Percentiles rank a stretch among this genome's conserved stretches.
Evolutionary conservation across 108 stramenopile genomes (phyloP).

Genomic region (Cyclotella baltica): DNA sequence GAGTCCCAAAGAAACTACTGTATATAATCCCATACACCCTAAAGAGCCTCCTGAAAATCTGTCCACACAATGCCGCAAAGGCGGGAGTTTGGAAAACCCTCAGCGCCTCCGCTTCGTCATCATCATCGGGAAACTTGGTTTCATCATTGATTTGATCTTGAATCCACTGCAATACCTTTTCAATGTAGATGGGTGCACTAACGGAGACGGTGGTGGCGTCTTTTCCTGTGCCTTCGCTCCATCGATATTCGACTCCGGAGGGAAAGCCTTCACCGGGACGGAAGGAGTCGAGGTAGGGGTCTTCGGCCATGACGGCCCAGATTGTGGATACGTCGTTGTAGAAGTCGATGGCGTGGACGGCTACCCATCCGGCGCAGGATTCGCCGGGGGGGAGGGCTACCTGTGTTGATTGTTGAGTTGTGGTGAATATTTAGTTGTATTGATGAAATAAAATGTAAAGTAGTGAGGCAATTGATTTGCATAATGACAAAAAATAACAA

Average conservation of each 20-base stretch:
- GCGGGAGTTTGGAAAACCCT: slow-evolving; percentile 88
- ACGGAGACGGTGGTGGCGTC: slow-evolving; percentile 72
- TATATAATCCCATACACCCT: slow-evolving; percentile 94
- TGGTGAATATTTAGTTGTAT: background rate
- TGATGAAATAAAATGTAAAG: background rate
- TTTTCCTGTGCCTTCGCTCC: slow-evolving; percentile 71
- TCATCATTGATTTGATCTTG: slow-evolving; percentile 91
- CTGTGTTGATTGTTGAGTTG: slow-evolving; percentile 13
- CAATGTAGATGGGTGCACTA: slow-evolving; percentile 87
- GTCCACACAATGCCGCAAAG: slow-evolving; percentile 89
- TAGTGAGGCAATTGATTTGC: no score
- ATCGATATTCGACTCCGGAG: slow-evolving; percentile 89
- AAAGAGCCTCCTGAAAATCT: slow-evolving; percentile 89
- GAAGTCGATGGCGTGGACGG: slow-evolving; percentile 92
- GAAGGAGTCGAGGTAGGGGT: slow-evolving; percentile 85
- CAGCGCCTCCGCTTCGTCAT: slow-evolving; percentile 85
- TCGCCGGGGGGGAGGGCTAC: slow-evolving; percentile 88
- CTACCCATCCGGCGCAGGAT: slow-evolving; percentile 93
- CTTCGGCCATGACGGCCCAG: slow-evolving; percentile 92
- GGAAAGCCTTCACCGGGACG: slow-evolving; percentile 93
- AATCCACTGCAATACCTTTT: slow-evolving; percentile 89
- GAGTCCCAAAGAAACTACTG: slow-evolving; percentile 85
- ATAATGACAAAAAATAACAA: no score
- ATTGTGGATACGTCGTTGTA: slow-evolving; percentile 92
- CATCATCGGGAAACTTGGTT: slow-evolving; percentile 91